Evolutionary conservation across 352 stramenopile species (phyloP).

Genomic region (Phytophthora aleatoria): DNA sequence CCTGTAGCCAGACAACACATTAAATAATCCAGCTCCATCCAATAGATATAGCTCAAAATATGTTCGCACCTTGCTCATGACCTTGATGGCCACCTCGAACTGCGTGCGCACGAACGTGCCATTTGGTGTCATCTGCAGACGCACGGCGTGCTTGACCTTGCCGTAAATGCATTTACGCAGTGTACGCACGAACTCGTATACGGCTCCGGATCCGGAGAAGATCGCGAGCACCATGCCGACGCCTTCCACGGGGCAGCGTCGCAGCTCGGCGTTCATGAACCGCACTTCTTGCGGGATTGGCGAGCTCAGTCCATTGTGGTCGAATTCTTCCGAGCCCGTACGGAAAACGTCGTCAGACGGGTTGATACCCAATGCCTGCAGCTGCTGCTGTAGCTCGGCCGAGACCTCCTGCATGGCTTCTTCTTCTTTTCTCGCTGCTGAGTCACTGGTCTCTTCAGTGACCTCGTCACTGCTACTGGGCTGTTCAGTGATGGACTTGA

Average conservation of each 20-base stretch:
- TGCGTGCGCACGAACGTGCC: conserved; percentile 83
- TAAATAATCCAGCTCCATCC: background rate
- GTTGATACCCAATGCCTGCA: conserved; percentile 82
- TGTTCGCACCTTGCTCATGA: conserved; percentile 83
- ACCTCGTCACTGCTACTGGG: conserved; percentile 1
- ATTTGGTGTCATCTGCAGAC: conserved; percentile 74
- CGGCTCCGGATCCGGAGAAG: conserved; percentile 79
- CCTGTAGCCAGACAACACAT: conserved; percentile 33
- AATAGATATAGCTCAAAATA: background rate
- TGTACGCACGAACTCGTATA: conserved; percentile 88
- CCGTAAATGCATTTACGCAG: conserved; percentile 89
- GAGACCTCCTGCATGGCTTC: conserved; percentile 60
- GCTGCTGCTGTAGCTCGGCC: conserved; percentile 74
- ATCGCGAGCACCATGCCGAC: conserved; percentile 78
- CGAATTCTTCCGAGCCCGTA: conserved; percentile 75
- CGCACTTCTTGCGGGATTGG: conserved; percentile 88
- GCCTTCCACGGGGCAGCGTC: conserved; percentile 74
- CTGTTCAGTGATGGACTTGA: conserved; percentile 11
- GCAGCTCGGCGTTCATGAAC: conserved; percentile 86
- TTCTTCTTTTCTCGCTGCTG: conserved; percentile 6
- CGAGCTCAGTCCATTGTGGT: conserved; percentile 80
- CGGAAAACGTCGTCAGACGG: conserved; percentile 83
- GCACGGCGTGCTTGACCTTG: conserved; percentile 88
- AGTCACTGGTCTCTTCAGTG: conserved; percentile 8
- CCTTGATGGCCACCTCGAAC: conserved; percentile 84